A percentile compares a stretch with the other conserved stretches of the same genome.
phyloP scores from a whole-genome alignment of 2,329 filamentous ascomycete genomes.

The Colletotrichum kahawae region DNA sequence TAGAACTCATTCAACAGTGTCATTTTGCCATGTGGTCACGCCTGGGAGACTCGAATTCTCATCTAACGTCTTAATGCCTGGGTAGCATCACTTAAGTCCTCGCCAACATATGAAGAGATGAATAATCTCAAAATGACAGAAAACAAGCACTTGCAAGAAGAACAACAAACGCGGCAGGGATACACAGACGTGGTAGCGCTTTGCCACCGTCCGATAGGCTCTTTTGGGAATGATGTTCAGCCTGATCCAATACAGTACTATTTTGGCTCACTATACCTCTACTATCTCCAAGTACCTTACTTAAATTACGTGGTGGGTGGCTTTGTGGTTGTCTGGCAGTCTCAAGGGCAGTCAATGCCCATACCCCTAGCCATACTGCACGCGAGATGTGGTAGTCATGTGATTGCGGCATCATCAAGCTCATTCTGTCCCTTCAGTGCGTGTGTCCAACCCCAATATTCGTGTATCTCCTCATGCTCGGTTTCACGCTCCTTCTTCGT shows the following conservation, averaged over 20 bases:
- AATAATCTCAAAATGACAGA: not conserved
- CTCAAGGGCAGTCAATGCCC: not conserved
- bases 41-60: too few species aligned
- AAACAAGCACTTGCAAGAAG: not conserved
- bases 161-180: not conserved
- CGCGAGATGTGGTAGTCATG: too few species aligned
- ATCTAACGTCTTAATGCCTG: not conserved
- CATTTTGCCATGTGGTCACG: not conserved
- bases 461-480: too few species aligned
- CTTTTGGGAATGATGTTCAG: not conserved
- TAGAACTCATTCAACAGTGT: too few species aligned
- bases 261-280: too few species aligned
- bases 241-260: too few species aligned
- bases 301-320: rapidly evolving
- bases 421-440: too few species aligned
- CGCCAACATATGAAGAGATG: not conserved
- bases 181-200: rapidly evolving
- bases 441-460: too few species aligned
- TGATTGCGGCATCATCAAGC: too few species aligned
- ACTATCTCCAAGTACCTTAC: not conserved
- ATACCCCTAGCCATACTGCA: too few species aligned
- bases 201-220: not conserved
- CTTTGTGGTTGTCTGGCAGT: not conserved
- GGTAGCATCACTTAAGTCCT: not conserved
- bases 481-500: too few species aligned